Conservation (phyloP, 352 stramenopile genomes). For the Phytopythium cucurbitacearum region DNA sequence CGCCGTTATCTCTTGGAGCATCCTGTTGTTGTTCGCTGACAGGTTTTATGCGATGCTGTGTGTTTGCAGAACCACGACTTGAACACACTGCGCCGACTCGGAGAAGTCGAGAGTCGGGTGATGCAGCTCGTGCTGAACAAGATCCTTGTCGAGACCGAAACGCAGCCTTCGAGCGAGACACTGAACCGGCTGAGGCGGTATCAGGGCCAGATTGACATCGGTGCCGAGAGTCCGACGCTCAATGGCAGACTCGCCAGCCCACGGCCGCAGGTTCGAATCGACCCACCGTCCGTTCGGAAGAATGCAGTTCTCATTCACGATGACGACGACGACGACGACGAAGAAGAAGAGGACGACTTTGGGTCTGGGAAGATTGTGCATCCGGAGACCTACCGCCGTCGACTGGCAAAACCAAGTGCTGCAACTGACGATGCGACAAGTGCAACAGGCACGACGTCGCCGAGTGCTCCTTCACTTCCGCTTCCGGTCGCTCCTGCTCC, state of each 20-base stretch:
- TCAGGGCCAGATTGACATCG: slow-evolving; percentile 21
- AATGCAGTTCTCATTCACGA: slow-evolving; percentile 10
- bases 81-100: slow-evolving; percentile 45
- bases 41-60: neutral
- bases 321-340: slow-evolving; percentile 18
- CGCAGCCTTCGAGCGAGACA: slow-evolving; percentile 30
- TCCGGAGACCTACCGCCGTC: slow-evolving; percentile 18
- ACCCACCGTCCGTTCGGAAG: slow-evolving; percentile 21
- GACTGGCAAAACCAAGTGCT: no score
- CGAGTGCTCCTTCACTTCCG: neutral
- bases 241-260: neutral
- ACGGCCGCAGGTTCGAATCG: slow-evolving; percentile 6
- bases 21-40: neutral
- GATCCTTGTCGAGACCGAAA: slow-evolving; percentile 43
- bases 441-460: slow-evolving; percentile 1
- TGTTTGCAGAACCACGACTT: slow-evolving; percentile 23
- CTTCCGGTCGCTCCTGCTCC: neutral
- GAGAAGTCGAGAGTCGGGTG: slow-evolving; percentile 50
- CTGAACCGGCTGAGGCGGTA: slow-evolving; percentile 41
- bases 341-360: slow-evolving; percentile 8
- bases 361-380: slow-evolving; percentile 12
- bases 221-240: slow-evolving; percentile 4
- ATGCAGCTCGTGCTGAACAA: slow-evolving; percentile 66
- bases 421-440: neutral
- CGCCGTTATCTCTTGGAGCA: neutral